Conservation (phyloP, 768 basidiomycete species). For the Lactifluus rugatus region DNA sequence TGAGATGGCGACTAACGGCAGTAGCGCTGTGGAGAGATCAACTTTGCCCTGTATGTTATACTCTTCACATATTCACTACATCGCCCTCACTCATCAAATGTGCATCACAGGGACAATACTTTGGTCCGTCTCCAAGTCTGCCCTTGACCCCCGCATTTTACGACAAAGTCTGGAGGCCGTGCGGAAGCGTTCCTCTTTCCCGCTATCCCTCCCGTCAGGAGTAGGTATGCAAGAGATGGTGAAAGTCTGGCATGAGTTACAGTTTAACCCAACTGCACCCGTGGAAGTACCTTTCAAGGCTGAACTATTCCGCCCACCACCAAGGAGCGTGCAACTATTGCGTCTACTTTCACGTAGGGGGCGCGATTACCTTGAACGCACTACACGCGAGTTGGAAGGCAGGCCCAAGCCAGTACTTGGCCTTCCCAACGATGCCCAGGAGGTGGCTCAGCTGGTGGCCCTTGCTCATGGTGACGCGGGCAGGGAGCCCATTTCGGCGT, state of each 20-base stretch:
- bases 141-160: constrained; percentile 28
- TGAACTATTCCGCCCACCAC: constrained; percentile 30
- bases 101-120: constrained; percentile 45
- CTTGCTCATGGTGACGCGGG: neutral
- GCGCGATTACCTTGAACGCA: constrained; percentile 30
- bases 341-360: constrained; percentile 42
- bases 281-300: constrained; percentile 20
- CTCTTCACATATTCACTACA: neutral
- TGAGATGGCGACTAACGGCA: constrained; percentile 28
- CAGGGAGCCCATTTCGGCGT: neutral
- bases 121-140: constrained; percentile 43
- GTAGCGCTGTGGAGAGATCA: constrained; percentile 28
- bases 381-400: constrained; percentile 31
- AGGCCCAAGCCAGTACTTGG: constrained; percentile 33
- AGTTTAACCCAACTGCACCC: constrained; percentile 25
- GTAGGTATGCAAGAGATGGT: constrained; percentile 29
- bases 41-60: constrained; percentile 26
- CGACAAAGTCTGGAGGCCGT: constrained; percentile 28
- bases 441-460: constrained; percentile 3
- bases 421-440: constrained; percentile 19
- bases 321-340: constrained; percentile 30
- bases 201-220: constrained; percentile 41
- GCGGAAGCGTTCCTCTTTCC: constrained; percentile 37
- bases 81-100: neutral
- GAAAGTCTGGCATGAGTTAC: constrained; percentile 36